Conservation (phyloP, 805 yeast species). For the Lachancea waltii region DNA sequence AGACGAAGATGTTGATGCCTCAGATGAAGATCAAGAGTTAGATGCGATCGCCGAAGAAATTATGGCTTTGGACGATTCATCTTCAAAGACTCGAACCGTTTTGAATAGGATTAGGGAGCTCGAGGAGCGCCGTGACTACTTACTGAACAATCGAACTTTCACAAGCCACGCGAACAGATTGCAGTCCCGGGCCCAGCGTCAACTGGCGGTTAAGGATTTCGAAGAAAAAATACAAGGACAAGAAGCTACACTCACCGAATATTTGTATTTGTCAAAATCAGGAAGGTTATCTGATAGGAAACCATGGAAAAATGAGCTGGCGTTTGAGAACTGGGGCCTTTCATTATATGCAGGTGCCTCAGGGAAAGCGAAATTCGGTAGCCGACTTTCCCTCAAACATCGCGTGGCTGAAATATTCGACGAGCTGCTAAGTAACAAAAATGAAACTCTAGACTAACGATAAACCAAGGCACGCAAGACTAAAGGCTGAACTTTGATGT, state of each 20-base stretch:
- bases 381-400: conserved; percentile 28
- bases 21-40: conserved; percentile 19
- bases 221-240: conserved; percentile 23
- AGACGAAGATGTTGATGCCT: conserved; percentile 1
- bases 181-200: conserved; percentile 20
- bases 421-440: background rate
- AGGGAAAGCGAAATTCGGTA: conserved; percentile 24
- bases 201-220: conserved; percentile 15
- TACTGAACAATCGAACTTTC: conserved; percentile 18
- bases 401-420: conserved; percentile 24
- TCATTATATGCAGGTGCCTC: conserved; percentile 24
- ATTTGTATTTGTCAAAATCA: conserved; percentile 20
- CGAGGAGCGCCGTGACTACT: conserved; percentile 27
- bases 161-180: conserved; percentile 14
- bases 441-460: background rate
- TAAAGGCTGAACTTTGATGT: too few relatives aligned
- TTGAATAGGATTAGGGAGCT: conserved; percentile 21
- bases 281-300: conserved; percentile 21
- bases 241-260: conserved; percentile 10
- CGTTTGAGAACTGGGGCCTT: conserved; percentile 20
- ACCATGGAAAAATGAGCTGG: conserved; percentile 26
- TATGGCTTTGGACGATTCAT: conserved; percentile 32
- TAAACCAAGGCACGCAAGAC: too few relatives aligned
- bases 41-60: conserved; percentile 34
- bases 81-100: conserved; percentile 25